Conservation (phyloP, 2,329 filamentous ascomycete genomes). For the Aspergillus hortae region DNA sequence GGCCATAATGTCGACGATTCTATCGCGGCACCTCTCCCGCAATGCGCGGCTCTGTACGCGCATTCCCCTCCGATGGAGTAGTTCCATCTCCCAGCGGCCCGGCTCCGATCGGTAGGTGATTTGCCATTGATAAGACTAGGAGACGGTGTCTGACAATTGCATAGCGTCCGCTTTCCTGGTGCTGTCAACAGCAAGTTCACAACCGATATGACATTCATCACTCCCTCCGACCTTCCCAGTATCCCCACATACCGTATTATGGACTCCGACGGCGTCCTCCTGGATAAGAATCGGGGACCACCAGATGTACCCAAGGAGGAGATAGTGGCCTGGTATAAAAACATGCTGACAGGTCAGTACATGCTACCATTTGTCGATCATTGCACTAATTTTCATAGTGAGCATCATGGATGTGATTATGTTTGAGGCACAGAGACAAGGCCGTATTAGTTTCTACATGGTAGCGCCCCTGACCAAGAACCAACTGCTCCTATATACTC, state of each 20-base stretch:
- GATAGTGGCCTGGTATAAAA: constrained; percentile 57
- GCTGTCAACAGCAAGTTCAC: constrained; percentile 94
- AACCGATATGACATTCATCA: constrained; percentile 70
- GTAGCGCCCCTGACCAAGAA: constrained; percentile 42
- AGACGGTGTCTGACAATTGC: constrained; percentile 5
- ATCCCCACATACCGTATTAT: constrained; percentile 91
- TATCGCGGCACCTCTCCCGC: constrained; percentile 11
- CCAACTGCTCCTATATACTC: not conserved
- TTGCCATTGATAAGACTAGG: not conserved
- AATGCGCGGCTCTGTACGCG: not conserved
- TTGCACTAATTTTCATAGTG: constrained; percentile 36
- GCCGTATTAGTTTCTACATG: constrained; percentile 96
- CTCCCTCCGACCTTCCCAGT: constrained; percentile 66
- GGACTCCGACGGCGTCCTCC: constrained; percentile 78
- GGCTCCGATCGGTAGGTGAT: constrained; percentile 56
- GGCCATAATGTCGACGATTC: constrained; percentile 8
- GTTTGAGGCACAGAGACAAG: constrained; percentile 96
- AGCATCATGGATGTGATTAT: constrained; percentile 95
- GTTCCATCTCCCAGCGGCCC: constrained; percentile 55
- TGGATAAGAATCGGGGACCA: constrained; percentile 67
- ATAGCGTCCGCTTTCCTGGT: constrained; percentile 74
- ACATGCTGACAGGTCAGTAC: constrained; percentile 57
- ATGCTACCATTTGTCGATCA: too few relatives aligned
- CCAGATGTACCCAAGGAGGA: constrained; percentile 64
- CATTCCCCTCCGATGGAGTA: constrained; percentile 44